Conservation (phyloP, 23 red algal genomes). For the Chondrus crispus region DNA sequence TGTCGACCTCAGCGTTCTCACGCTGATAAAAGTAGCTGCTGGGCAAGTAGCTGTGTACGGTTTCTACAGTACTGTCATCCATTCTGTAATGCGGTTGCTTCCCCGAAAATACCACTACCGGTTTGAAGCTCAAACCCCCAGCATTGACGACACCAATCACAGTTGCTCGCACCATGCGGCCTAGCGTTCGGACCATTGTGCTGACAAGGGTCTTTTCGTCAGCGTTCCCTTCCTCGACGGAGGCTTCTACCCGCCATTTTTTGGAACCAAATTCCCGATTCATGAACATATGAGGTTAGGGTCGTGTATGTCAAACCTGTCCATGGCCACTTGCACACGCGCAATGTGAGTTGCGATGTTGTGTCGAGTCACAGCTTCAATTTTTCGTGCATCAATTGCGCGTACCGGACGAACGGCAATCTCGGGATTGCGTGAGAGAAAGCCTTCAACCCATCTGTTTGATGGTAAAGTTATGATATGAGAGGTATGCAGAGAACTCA, state of each 20-base stretch:
- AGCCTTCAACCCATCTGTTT: background rate
- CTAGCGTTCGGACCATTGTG: too few relatives aligned
- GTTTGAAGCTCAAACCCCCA: background rate
- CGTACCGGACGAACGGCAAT: background rate
- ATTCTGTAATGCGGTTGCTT: background rate
- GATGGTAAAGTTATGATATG: too few relatives aligned
- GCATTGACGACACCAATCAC: background rate
- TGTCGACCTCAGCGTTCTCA: background rate
- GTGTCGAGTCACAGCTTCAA: background rate
- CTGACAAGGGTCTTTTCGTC: too few relatives aligned
- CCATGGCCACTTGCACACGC: background rate
- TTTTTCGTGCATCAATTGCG: background rate
- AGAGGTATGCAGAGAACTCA: too few relatives aligned
- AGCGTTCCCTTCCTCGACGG: background rate
- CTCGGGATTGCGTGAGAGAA: background rate
- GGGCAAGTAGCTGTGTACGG: background rate
- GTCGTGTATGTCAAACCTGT: background rate
- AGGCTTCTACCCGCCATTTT: background rate
- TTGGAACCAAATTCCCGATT: background rate
- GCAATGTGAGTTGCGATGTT: background rate
- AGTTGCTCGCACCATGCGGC: background rate
- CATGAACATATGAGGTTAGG: background rate
- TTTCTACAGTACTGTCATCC: background rate
- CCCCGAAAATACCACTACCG: slow-evolving; percentile 17
- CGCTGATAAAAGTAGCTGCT: slow-evolving; percentile 12